Base-by-base conservation (phyloP, 2,329 filamentous ascomycete species). In the Alternaria hordeiaustralica region DNA sequence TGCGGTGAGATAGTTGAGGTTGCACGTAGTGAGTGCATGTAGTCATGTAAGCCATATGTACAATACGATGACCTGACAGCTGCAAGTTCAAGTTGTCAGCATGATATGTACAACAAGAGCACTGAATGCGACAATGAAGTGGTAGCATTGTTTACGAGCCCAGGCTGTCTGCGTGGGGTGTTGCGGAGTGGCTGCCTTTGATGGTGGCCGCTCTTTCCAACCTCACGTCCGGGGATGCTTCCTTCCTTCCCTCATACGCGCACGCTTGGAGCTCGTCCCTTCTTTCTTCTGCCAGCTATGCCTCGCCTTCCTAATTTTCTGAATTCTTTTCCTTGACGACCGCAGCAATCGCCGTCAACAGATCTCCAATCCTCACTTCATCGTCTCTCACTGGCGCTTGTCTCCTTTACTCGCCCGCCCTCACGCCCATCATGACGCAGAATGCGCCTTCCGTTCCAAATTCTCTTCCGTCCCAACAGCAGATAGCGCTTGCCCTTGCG, bases 401-500 rank as follows among this genome's bases (percentile, higher is more conserved):
- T 15, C 12, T 23, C n/a, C 8, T 15, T 12, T 12, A 36, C 28
- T 15, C 23, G n/a, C 2, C 21, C 44, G 33, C 33, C 9, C 33
- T 15, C 18, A 41, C 36, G 15, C 10, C 6, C 4, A 13, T 21
- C n/a, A 71, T 71, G 69, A 45, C 55, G 28, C 46, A 60, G 45
- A 57, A 43, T 15, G 15, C 36, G 1, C 23, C 46, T 23, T 36
- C 53, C n/a, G 21, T 33, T 15, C 25, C 46, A 18, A 23, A 28
- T 4, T 47, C 64, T 23, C 30, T 65, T 7, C 76, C 75, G 25
- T 71, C 74, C 6, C 50, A 45, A 13, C 62, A 75, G 11, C 75
- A 79, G 45, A 57, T 77, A 18, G 77, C 79, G 4, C 67, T 79
- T 15, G 79, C 78, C 7, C 65, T 81, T 45, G 74, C 76, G 5